A percentile compares a stretch with the other conserved stretches of the same genome.
Conservation (phyloP, 768 basidiomycete species). For the Rhodocollybia butyracea region DNA sequence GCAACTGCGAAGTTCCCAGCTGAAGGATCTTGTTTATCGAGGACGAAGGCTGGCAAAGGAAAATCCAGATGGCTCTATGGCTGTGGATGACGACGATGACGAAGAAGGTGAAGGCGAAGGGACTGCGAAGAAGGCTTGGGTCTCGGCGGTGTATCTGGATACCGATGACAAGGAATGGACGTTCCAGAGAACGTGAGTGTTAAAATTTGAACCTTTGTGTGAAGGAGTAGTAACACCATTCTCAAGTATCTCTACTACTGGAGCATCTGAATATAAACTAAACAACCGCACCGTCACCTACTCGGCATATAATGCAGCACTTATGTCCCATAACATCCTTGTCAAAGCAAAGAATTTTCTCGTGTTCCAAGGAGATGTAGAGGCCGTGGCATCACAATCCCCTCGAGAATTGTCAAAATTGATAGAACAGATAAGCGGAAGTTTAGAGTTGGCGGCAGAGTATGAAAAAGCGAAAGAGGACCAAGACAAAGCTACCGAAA, state of each 20-base stretch:
- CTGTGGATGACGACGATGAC: constrained; percentile 46
- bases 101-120: constrained; percentile 66
- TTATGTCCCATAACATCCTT: constrained; percentile 88
- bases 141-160: constrained; percentile 87
- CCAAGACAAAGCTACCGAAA: constrained; percentile 89
- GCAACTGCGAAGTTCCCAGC: constrained; percentile 87
- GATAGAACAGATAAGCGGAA: constrained; percentile 95
- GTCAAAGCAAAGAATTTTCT: constrained; percentile 99
- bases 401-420: constrained; percentile 85
- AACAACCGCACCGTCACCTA: constrained; percentile 82
- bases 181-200: constrained; percentile 89
- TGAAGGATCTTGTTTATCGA: constrained; percentile 95
- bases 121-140: constrained; percentile 92
- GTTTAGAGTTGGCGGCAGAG: constrained; percentile 81
- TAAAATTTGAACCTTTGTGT: no score
- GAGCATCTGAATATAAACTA: constrained; percentile 88
- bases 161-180: constrained; percentile 75
- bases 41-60: constrained; percentile 65
- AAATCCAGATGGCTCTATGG: constrained; percentile 40
- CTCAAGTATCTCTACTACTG: constrained; percentile 78
- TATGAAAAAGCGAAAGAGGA: constrained; percentile 88
- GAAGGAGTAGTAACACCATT: no score
- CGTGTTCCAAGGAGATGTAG: constrained; percentile 98
- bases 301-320: constrained; percentile 82
- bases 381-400: constrained; percentile 94